Conservation (phyloP, 208 protist genomes). For the Trypanosoma avium region DNA sequence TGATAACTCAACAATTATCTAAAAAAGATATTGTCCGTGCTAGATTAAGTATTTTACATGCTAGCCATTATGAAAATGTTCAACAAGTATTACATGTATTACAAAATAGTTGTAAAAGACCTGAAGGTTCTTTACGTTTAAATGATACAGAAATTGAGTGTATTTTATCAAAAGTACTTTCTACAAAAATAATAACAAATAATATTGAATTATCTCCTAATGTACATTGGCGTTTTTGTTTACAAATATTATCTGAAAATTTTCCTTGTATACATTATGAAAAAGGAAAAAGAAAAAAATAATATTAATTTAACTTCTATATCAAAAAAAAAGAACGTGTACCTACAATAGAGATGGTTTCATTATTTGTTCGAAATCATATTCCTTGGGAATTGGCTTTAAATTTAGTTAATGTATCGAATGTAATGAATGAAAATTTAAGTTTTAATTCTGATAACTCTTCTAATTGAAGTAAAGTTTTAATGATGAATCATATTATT, state of each 20-base stretch:
- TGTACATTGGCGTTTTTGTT: constrained; percentile 40
- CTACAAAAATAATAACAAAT: constrained; percentile 1
- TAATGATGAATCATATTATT: constrained; percentile 25
- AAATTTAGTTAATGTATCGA: constrained; percentile 17
- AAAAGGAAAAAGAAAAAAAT: no score
- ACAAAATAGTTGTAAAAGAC: constrained; percentile 15
- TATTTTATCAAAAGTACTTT: constrained; percentile 47
- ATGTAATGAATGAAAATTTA: not conserved
- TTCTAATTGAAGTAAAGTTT: not conserved
- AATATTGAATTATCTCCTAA: not conserved
- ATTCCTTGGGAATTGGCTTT: constrained; percentile 46
- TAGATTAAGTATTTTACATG: constrained; percentile 42
- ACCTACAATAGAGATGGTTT: constrained; percentile 37
- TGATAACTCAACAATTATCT: constrained; percentile 25
- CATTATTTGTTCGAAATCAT: constrained; percentile 41
- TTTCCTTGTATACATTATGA: constrained; percentile 19
- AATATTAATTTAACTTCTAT: no score
- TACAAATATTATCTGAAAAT: constrained; percentile 40
- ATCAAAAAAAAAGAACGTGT: not conserved
- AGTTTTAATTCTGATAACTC: no score
- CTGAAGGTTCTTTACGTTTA: constrained; percentile 19
- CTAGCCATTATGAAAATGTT: constrained; percentile 27
- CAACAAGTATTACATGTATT: constrained; percentile 25
- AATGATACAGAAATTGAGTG: constrained; percentile 57
- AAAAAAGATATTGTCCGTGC: constrained; percentile 39